phyloP scores from a whole-genome alignment of 805 yeast genomes.

The Wickerhamomyces bovis region DNA sequence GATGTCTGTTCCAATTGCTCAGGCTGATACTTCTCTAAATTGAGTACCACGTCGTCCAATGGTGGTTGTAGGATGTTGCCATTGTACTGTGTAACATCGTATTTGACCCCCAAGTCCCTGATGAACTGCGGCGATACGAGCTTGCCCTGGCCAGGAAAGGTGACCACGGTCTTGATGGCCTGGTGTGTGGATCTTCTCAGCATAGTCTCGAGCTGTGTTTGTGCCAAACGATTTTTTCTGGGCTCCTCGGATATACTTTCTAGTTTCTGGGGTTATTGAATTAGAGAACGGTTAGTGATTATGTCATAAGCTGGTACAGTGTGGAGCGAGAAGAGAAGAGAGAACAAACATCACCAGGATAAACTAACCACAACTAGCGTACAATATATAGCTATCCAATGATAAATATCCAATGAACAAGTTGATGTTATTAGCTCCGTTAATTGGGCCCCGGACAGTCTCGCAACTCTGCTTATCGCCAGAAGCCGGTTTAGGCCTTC shows the following conservation, averaged over 20 bases:
- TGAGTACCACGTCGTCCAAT: not conserved
- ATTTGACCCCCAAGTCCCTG: not conserved
- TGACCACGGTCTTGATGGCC: slow-evolving; percentile 7
- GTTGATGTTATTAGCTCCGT: no score
- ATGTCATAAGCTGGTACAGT: not conserved
- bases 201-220: not conserved
- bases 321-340: no score
- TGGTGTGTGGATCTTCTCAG: not conserved
- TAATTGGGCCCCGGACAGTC: no score
- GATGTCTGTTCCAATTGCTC: slow-evolving; percentile 23
- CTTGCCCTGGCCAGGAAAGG: slow-evolving; percentile 24
- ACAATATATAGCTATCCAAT: no score
- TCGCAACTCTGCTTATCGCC: no score
- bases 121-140: not conserved
- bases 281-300: not conserved
- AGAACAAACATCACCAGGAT: no score
- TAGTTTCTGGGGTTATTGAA: not conserved
- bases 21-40: not conserved
- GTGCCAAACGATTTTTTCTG: no score
- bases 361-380: no score
- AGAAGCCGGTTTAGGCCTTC: not conserved
- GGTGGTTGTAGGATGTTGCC: not conserved
- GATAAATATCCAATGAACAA: no score
- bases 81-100: not conserved
- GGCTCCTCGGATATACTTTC: not conserved